Conservation (phyloP, 2,329 filamentous ascomycete species). For the Beauveria bassiana region DNA sequence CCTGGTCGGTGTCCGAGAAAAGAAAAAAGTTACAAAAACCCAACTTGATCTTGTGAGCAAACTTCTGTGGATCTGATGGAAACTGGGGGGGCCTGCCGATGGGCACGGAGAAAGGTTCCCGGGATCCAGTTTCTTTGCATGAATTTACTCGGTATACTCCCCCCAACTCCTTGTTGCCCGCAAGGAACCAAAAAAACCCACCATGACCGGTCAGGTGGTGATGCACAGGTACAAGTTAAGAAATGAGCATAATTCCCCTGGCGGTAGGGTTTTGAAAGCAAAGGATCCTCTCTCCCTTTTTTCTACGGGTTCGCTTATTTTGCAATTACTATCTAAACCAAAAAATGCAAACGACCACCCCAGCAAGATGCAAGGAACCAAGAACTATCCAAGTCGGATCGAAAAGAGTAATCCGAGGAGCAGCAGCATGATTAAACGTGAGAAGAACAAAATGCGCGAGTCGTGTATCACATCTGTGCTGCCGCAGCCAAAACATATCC, state of each 20-base stretch:
- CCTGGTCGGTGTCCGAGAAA: neutral
- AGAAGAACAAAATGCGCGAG: neutral
- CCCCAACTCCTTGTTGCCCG: neutral
- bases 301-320: neutral
- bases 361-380: neutral
- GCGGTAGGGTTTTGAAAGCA: neutral
- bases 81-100: neutral
- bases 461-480: neutral
- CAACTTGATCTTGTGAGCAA: constrained; percentile 6
- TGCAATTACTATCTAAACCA: neutral
- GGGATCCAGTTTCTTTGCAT: neutral
- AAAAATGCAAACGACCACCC: neutral
- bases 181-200: neutral
- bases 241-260: neutral
- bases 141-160: constrained; percentile 5
- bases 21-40: neutral
- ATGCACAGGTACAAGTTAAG: neutral
- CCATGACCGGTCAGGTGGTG: neutral
- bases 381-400: neutral
- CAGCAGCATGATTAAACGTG: neutral
- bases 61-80: constrained; percentile 1
- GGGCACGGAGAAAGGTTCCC: constrained; percentile 1
- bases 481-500: neutral
- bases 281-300: neutral
- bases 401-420: neutral